Evolutionary conservation across 768 basidiomycete species (phyloP), one percentile per base, ranked within the genome.

Genomic region (Wakefieldia striispora): DNA sequence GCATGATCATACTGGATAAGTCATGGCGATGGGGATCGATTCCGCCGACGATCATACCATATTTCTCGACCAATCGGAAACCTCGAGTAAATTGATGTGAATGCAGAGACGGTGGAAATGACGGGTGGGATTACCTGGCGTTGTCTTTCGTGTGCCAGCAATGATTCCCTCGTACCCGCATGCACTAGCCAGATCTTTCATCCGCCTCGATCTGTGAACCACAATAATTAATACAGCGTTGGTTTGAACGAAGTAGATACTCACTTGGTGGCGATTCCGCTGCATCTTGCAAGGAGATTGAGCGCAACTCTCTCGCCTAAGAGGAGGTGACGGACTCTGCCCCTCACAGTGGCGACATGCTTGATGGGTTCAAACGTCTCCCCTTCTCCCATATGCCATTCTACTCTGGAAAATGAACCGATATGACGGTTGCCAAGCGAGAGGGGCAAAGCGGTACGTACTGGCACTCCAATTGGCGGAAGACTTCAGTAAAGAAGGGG

Each of bases 1-100:
- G 82, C 97, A 99, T 99, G 63, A 99, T 95, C 97, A 99, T 98
- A 65, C 89, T 91, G 24, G 91, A 94, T n/a, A 98, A 77, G 68
- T 98, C 95, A 58, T 97, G 87, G 20, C 97, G 82, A 73, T 99
- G 97, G 9, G 91, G 74, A 65, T 99, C 95, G 59, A 97, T 88
- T 6, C 97, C 97, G 16, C 97, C 97, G 13, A 98, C 91, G 39
- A 98, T 71, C 97, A 99, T 98, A 4, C 86, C 97, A 65, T 99
- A 97, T 70, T 99, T 99, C 70, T 99, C 97, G 6, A 98, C 95
- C 26, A 97, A 75, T 40, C 97, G 78, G 74, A 99, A 99, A 3
- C 95, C 88, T 88, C 45, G 8, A 23, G 26, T 23, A 26, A 23
- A 33, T 29, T 1, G n/a, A n/a, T 11, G 46, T 64, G 51, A 65